Conservation (phyloP, 768 basidiomycete species). For the Agrocybe pediades region DNA sequence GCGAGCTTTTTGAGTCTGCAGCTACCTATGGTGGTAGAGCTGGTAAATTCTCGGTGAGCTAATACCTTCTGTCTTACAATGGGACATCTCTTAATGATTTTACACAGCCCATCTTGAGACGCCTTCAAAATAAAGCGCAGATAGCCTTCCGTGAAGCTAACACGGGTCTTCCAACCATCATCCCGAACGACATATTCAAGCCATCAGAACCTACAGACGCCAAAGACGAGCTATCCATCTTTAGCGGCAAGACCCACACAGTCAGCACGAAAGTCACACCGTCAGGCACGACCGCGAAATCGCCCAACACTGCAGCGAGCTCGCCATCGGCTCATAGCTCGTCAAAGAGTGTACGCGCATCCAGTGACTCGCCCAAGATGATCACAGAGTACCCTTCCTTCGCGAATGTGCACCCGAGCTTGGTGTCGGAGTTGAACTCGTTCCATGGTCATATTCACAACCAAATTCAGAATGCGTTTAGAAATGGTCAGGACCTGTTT, state of each 20-base stretch:
- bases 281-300: constrained; percentile 11
- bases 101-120: constrained; percentile 62
- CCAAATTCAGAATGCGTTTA: constrained; percentile 50
- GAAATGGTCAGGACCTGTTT: constrained; percentile 36
- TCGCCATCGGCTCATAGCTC: constrained; percentile 15
- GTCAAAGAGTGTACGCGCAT: constrained; percentile 23
- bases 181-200: constrained; percentile 61
- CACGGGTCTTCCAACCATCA: constrained; percentile 44
- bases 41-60: constrained; percentile 66
- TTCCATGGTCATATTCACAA: constrained; percentile 57
- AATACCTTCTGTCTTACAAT: constrained; percentile 1
- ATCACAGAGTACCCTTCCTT: constrained; percentile 41
- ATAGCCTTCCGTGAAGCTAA: constrained; percentile 47
- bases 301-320: constrained; percentile 5
- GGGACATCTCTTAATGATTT: not conserved
- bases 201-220: constrained; percentile 43
- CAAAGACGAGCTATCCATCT: constrained; percentile 75
- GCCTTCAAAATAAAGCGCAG: constrained; percentile 64
- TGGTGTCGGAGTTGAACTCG: constrained; percentile 55
- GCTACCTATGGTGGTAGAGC: constrained; percentile 65
- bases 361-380: constrained; percentile 33
- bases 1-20: constrained; percentile 67
- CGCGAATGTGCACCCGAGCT: constrained; percentile 53
- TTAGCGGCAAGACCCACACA: constrained; percentile 74
- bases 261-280: constrained; percentile 47